These are phyloP conservation scores for Nothopassalora personata DNA, from an alignment of 2,329 filamentous ascomycete species.

Conservation along the genomic window DNA sequence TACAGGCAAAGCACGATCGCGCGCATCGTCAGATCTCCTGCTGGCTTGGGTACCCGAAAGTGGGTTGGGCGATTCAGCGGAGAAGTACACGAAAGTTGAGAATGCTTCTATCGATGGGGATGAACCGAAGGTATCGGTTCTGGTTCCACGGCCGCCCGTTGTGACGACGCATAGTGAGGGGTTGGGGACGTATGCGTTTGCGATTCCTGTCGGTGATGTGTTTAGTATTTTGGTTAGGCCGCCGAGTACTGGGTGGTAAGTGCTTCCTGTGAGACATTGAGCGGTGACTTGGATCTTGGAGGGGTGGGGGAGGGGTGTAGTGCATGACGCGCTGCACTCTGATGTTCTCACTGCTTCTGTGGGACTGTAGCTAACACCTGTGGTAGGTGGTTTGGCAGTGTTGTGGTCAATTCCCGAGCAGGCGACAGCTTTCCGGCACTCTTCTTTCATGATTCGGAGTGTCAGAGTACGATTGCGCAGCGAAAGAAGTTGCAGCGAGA, in stretches of 20 bases:
- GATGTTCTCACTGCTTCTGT: too few relatives aligned
- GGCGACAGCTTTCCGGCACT: slow-evolving; percentile 92
- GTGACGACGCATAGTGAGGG: slow-evolving; percentile 68
- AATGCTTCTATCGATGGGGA: slow-evolving; percentile 73
- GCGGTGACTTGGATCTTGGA: too few relatives aligned
- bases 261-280: too few relatives aligned
- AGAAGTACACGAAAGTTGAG: slow-evolving; percentile 94
- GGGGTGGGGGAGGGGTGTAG: too few relatives aligned
- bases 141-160: slow-evolving; percentile 86
- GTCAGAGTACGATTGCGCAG: slow-evolving; percentile 89
- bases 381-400: slow-evolving; percentile 74
- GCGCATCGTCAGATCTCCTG: slow-evolving; percentile 65
- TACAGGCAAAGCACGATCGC: slow-evolving; percentile 41
- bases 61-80: slow-evolving; percentile 70
- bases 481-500: slow-evolving; percentile 80
- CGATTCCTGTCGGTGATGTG: slow-evolving; percentile 80
- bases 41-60: slow-evolving; percentile 92
- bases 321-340: too few relatives aligned
- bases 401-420: slow-evolving; percentile 84
- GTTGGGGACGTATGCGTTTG: slow-evolving; percentile 80
- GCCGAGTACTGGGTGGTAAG: slow-evolving; percentile 78
- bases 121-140: slow-evolving; percentile 77
- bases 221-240: slow-evolving; percentile 87
- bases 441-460: slow-evolving; percentile 97
- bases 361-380: too few relatives aligned